Evolutionary conservation across 2,329 filamentous ascomycete species (phyloP).

Genomic region (Drechmeria coniospora): DNA sequence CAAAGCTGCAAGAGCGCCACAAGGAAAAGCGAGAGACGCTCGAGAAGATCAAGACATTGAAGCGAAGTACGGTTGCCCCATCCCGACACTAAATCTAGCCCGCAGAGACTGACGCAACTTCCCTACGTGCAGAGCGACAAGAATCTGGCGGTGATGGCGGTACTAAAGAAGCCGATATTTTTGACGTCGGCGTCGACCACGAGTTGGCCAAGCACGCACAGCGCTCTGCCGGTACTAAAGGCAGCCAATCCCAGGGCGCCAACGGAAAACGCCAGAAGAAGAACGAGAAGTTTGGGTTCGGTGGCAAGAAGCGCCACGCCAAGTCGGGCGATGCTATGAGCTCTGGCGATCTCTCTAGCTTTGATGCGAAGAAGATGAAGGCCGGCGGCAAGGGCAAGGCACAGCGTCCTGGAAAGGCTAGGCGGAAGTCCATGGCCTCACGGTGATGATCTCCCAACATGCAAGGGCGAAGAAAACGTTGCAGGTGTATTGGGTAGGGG

Average conservation of each 20-base stretch:
- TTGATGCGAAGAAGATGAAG: slow-evolving; percentile 78
- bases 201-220: slow-evolving; percentile 30
- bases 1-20: slow-evolving; percentile 84
- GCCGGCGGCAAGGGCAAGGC: slow-evolving; percentile 21
- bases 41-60: slow-evolving; percentile 88
- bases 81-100: background rate
- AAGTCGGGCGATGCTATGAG: slow-evolving; percentile 86
- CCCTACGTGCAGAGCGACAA: slow-evolving; percentile 57
- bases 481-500: too few species aligned
- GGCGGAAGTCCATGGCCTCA: slow-evolving; percentile 27
- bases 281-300: slow-evolving; percentile 87
- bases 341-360: slow-evolving; percentile 64
- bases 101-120: background rate
- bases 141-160: slow-evolving; percentile 46
- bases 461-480: too few species aligned
- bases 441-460: slow-evolving; percentile 9
- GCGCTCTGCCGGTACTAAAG: slow-evolving; percentile 24
- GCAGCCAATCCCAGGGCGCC: slow-evolving; percentile 13
- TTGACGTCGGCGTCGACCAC: slow-evolving; percentile 75
- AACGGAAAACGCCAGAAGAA: slow-evolving; percentile 80
- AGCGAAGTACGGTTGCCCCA: slow-evolving; percentile 60
- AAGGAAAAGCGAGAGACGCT: slow-evolving; percentile 87
- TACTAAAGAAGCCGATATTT: slow-evolving; percentile 70
- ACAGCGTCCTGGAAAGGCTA: slow-evolving; percentile 1
- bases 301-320: slow-evolving; percentile 80